Evolutionary conservation across 2,329 filamentous ascomycete species (phyloP).

Genomic region (Curvularia sp.): DNA sequence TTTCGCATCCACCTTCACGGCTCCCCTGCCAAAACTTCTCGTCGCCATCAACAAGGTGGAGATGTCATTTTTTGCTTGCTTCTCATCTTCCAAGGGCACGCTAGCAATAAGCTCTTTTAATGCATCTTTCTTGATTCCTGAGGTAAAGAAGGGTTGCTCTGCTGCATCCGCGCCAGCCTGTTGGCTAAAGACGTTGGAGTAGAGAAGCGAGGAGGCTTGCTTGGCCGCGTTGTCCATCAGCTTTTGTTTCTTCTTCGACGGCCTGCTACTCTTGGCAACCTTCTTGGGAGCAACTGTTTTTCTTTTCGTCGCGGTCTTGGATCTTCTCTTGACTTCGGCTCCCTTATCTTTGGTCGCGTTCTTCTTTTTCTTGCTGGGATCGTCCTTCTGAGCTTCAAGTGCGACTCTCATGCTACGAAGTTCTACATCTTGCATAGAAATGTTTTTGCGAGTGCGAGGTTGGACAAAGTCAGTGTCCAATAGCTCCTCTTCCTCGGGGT

Average conservation of each 20-base stretch:
- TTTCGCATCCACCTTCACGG: constrained; percentile 43
- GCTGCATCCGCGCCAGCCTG: constrained; percentile 34
- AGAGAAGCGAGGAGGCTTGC: constrained; percentile 38
- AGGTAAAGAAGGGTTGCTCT: constrained; percentile 36
- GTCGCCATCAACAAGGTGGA: constrained; percentile 49
- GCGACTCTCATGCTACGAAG: constrained; percentile 40
- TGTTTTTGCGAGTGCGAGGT: constrained; percentile 7
- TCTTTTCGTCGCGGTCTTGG: background rate
- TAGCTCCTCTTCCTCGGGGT: constrained; percentile 15
- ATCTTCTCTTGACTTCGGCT: background rate
- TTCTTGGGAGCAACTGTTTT: background rate
- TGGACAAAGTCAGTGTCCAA: constrained; percentile 16
- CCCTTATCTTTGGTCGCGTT: constrained; percentile 21
- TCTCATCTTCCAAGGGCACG: constrained; percentile 48
- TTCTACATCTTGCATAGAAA: constrained; percentile 40
- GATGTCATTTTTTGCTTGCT: constrained; percentile 48
- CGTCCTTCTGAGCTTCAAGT: constrained; percentile 34
- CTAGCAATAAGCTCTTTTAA: constrained; percentile 52
- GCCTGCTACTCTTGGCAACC: constrained; percentile 14
- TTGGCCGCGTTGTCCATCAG: constrained; percentile 25
- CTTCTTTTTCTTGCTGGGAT: constrained; percentile 36
- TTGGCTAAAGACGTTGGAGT: constrained; percentile 43
- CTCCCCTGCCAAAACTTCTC: constrained; percentile 51
- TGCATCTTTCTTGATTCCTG: constrained; percentile 41
- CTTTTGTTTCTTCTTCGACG: constrained; percentile 29